phyloP scores from a whole-genome alignment of 129 eudicot species.

The Saposhnikovia divaricata region DNA sequence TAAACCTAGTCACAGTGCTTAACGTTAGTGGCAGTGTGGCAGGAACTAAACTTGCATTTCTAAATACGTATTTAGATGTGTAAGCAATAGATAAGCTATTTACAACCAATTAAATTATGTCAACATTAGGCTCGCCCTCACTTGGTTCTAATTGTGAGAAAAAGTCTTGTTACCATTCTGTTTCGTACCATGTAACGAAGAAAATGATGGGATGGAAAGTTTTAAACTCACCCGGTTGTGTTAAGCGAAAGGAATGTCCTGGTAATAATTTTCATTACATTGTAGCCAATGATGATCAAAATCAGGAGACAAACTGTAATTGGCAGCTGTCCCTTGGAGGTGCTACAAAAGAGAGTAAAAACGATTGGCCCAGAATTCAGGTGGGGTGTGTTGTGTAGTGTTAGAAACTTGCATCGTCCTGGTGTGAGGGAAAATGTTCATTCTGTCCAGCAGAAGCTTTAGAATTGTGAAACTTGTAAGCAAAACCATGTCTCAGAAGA shows the following conservation, averaged over 20 bases:
- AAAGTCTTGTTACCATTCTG: too few relatives aligned
- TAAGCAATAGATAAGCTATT: too few relatives aligned
- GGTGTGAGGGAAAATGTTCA: constrained; percentile 14
- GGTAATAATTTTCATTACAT: too few relatives aligned
- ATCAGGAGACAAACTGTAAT: background rate
- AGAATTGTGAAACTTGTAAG: constrained; percentile 7
- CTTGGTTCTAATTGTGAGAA: too few relatives aligned
- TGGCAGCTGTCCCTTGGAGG: background rate
- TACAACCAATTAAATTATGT: too few relatives aligned
- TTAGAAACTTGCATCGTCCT: constrained; percentile 10
- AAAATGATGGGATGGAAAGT: too few relatives aligned
- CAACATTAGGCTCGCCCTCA: too few relatives aligned
- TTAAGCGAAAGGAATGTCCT: too few relatives aligned
- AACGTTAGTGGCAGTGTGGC: constrained; percentile 5
- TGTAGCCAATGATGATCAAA: too few relatives aligned
- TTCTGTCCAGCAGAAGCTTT: constrained; percentile 21
- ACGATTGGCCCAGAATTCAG: background rate
- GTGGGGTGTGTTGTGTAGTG: background rate
- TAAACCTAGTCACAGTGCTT: constrained; percentile 4
- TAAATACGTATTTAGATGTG: too few relatives aligned
- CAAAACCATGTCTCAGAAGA: background rate
- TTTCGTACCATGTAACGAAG: too few relatives aligned
- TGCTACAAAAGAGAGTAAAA: constrained; percentile 7
- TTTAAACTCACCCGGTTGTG: too few relatives aligned
- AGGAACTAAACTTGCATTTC: constrained; percentile 5